Conservation (phyloP, 1,139 yeast species). For the Pichiaceae sp. region DNA sequence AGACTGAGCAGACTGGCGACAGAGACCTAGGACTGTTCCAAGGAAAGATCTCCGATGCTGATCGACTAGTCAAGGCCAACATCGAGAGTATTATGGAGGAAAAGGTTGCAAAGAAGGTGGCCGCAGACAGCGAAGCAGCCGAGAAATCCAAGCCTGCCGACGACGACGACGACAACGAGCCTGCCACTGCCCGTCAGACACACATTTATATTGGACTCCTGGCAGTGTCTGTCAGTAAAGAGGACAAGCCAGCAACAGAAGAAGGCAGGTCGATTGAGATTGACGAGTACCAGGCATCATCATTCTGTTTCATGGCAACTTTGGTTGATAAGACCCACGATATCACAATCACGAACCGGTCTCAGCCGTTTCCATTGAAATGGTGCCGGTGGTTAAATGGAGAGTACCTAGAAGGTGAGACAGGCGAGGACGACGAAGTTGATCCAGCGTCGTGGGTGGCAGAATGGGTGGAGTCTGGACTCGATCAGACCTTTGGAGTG, state of each 20-base stretch:
- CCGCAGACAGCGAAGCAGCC: background rate
- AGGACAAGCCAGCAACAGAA: slow-evolving; percentile 16
- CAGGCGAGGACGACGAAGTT: slow-evolving; percentile 31
- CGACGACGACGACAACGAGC: slow-evolving; percentile 18
- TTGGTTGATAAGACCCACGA: slow-evolving; percentile 74
- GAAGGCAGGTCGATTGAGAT: slow-evolving; percentile 34
- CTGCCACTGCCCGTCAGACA: slow-evolving; percentile 26
- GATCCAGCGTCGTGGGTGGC: slow-evolving; percentile 96
- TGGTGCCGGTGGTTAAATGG: slow-evolving; percentile 87
- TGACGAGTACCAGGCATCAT: slow-evolving; percentile 29
- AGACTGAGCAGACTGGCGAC: slow-evolving; percentile 8
- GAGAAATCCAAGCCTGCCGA: background rate
- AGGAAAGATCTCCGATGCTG: slow-evolving; percentile 82
- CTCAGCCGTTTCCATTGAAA: slow-evolving; percentile 82
- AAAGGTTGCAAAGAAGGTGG: slow-evolving; percentile 9
- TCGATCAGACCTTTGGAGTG: slow-evolving; percentile 73
- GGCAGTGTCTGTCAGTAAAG: slow-evolving; percentile 40
- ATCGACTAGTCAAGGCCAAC: slow-evolving; percentile 80
- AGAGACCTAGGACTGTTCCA: slow-evolving; percentile 60
- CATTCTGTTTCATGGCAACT: slow-evolving; percentile 62
- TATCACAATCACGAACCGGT: slow-evolving; percentile 62
- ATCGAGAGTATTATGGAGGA: slow-evolving; percentile 38
- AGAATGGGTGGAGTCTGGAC: slow-evolving; percentile 82
- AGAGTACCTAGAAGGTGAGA: slow-evolving; percentile 18
- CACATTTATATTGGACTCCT: slow-evolving; percentile 75